phyloP scores from a whole-genome alignment of 306 rosid genomes.

The Fragaria vesca region DNA sequence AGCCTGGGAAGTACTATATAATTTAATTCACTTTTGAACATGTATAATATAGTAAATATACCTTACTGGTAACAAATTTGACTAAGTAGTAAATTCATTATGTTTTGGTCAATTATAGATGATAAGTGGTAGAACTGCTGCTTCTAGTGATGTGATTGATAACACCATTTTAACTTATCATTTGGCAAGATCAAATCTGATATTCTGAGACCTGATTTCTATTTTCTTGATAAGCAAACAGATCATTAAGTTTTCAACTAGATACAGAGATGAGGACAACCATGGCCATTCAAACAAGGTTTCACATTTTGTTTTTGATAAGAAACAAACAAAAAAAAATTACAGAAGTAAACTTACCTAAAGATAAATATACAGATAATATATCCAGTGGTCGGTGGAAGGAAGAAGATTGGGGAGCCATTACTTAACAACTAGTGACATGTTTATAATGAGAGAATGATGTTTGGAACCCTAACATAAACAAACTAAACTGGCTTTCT shows the following conservation, averaged over 20 bases:
- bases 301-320: neutral
- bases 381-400: no score
- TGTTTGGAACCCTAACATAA: neutral
- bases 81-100: neutral
- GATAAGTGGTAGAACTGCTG: neutral
- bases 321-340: neutral
- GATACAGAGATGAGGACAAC: neutral
- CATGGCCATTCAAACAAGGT: neutral
- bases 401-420: neutral
- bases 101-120: neutral
- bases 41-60: neutral
- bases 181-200: neutral
- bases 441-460: neutral
- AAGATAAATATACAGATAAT: neutral
- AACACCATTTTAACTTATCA: neutral
- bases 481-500: neutral
- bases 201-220: neutral
- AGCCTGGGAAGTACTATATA: neutral
- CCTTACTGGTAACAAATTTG: neutral
- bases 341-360: neutral
- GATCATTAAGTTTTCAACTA: neutral
- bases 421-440: neutral
- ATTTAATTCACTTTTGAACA: neutral
- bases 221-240: neutral
- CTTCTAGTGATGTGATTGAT: neutral